These are phyloP conservation scores for Trypanosoma mega DNA, from an alignment of 208 protist genomes.

Conservation along the genomic window DNA sequence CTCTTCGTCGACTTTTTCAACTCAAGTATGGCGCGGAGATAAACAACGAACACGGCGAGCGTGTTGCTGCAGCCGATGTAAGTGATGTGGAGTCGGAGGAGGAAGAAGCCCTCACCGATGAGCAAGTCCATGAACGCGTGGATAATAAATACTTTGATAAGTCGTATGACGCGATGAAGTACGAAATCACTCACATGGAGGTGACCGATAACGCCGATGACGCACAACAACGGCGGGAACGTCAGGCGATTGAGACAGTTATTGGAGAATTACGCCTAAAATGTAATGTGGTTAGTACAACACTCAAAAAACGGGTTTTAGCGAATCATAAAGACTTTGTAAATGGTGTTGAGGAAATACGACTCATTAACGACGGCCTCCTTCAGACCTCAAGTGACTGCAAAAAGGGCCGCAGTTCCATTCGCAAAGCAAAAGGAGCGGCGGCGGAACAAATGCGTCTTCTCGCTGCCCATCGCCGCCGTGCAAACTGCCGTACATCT, in stretches of 20 bases:
- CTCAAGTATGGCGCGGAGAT: conserved; percentile 58
- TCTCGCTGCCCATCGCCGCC: conserved; percentile 51
- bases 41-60: conserved; percentile 30
- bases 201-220: conserved; percentile 54
- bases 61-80: conserved; percentile 27
- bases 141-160: conserved; percentile 88
- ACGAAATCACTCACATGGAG: conserved; percentile 67
- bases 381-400: conserved; percentile 82
- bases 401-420: conserved; percentile 65
- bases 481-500: conserved; percentile 45
- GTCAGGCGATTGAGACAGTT: conserved; percentile 50
- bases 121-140: conserved; percentile 78
- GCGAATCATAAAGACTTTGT: conserved; percentile 72
- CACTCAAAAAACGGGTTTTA: conserved; percentile 80
- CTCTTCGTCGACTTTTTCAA: conserved; percentile 66
- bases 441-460: conserved; percentile 57
- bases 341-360: conserved; percentile 69
- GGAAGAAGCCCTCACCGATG: conserved; percentile 74
- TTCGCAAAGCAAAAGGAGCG: conserved; percentile 58
- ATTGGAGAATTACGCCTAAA: conserved; percentile 62
- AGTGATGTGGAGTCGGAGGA: conserved; percentile 55
- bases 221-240: conserved; percentile 35
- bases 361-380: conserved; percentile 68
- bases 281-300: conserved; percentile 76
- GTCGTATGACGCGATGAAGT: conserved; percentile 66